Base-by-base conservation (phyloP, 306 rosid species). In the Oxytropis ochrocephala region DNA sequence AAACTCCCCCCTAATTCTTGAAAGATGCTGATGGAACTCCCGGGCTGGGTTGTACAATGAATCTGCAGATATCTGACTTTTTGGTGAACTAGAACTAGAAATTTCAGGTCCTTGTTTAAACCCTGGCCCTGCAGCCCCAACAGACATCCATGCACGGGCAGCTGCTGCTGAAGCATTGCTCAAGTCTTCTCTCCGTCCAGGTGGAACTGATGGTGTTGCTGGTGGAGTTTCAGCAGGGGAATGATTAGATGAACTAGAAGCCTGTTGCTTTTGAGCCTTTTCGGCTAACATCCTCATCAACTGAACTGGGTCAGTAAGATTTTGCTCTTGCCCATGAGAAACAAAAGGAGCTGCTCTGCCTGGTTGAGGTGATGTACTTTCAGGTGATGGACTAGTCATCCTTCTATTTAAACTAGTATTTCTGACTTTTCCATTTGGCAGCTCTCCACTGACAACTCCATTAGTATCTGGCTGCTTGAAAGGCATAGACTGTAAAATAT, bases 101-200 rank as follows among this genome's bases (percentile, higher is more conserved):
- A 32, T 86, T 30, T 91, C 97, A 17, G 83, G 74, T 16, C 85
- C 88, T 72, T 83, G 94, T 79, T 86, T 95, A 80, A 87, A 88
- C 7, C 92, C 89, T 77, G 91, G 87, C 7, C 92, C 89, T 77
- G 91, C 96, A 27, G 96, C 95, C 48, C 99, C 99, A 21, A 91
- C 79, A 9, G 99, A 91, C 97, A 95, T 95, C 99, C 99, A 95
- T 43, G 96, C 99, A 18, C 95, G 96, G 32, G 99, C 96, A 64
- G 99, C 92, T 30, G 88, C 90, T 6, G 94, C 96, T 6, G 97
- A 84, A 48, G 99, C 97, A 75, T 80, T 95, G 81, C 75, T 68
- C 0, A 78, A 55, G 70, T 87, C 90, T 35, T 85, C 95, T 74
- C 90, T 83, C 71, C 79, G 78, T 47, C 72, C 75, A 12, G 91